Conservation (phyloP, 163 green algal genomes). For the Scenedesmus sp. region DNA sequence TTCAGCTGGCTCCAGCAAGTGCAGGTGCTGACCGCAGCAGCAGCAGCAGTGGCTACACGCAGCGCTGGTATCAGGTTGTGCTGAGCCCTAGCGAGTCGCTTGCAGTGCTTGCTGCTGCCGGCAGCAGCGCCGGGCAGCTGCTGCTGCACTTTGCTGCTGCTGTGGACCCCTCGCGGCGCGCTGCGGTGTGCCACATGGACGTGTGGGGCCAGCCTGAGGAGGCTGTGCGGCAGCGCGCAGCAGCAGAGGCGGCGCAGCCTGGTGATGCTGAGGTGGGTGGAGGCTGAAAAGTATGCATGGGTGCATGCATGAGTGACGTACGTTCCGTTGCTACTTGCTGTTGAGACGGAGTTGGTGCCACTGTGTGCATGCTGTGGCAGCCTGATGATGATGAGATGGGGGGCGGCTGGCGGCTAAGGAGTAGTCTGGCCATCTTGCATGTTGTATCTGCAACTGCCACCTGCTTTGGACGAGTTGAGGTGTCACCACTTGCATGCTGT, state of each 20-base stretch:
- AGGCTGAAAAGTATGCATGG: too few species aligned
- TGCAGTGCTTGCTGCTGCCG: constrained; percentile 2
- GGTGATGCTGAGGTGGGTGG: not conserved
- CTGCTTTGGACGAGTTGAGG: too few species aligned
- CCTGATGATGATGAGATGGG: too few species aligned
- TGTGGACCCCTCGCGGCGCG: not conserved
- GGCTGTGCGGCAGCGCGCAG: not conserved
- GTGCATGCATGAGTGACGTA: not conserved
- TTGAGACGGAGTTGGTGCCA: too few species aligned
- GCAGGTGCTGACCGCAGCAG: not conserved
- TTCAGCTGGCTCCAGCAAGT: constrained; percentile 17
- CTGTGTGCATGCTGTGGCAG: too few species aligned
- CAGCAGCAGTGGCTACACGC: not conserved
- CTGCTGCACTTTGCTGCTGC: constrained; percentile 13
- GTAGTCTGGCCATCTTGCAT: too few species aligned
- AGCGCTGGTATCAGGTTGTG: constrained; percentile 33
- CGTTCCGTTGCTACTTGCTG: too few species aligned
- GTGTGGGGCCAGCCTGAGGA: not conserved
- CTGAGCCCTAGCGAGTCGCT: constrained; percentile 10
- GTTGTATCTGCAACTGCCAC: too few species aligned
- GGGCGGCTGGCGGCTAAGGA: too few species aligned
- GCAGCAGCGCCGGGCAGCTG: constrained; percentile 24
- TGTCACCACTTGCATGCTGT: too few species aligned
- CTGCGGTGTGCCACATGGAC: constrained; percentile 40
- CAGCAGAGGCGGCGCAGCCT: not conserved